Base-by-base conservation (phyloP, 1,139 yeast genomes). In the Blastobotrys aristatus region DNA sequence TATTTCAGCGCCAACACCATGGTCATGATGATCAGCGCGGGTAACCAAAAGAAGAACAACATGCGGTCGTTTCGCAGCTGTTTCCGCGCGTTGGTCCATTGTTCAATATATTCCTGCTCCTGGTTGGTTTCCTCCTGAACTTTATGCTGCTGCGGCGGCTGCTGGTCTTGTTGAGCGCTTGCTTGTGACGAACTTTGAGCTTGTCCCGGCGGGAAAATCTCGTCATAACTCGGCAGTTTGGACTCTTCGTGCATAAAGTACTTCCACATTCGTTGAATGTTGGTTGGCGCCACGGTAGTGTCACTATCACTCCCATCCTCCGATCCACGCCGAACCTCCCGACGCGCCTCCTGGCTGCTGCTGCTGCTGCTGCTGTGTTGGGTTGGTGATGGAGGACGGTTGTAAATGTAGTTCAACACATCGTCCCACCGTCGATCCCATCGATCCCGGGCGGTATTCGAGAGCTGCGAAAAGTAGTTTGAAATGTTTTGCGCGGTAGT, bases 11-110 rank as follows among this genome's bases (percentile, higher is more conserved):
- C 30, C 14, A 40, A 59, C 27, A 58, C 43, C 58, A 59, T 59
- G 13, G 58, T 55, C 40, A 62, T 42, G 34, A 56, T 53, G 42
- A 63, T 58, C 14, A 62, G 50, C 17, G 62, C 61, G 6, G 67
- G 67, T 11, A 64, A 53, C 67, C 97, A 89, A 73, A 89, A 88
- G 63, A 87, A 84, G 47, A 87, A 69, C 57, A 89, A 71, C 88
- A 87, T 84, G 60, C 81, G 83, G 65, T 89, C 97, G 58, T 86
- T 84, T 57, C 79, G 81, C 55, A 84, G 79, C 31, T 44, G 45
- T 31, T 47, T 47, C 21, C 82, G 77, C 62, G 82, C 53, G 38
- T 51, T 57, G 54, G 65, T 60, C 33, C 56, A 57, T 34, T 57
- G 50, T 38, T 35, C 50, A 18, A 63, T 49, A 31, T 57, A 53